Evolutionary conservation across 164 flowering plant species (phyloP), one percentile per base, ranked within the genome.

Genomic region (Umbellularia californica): DNA sequence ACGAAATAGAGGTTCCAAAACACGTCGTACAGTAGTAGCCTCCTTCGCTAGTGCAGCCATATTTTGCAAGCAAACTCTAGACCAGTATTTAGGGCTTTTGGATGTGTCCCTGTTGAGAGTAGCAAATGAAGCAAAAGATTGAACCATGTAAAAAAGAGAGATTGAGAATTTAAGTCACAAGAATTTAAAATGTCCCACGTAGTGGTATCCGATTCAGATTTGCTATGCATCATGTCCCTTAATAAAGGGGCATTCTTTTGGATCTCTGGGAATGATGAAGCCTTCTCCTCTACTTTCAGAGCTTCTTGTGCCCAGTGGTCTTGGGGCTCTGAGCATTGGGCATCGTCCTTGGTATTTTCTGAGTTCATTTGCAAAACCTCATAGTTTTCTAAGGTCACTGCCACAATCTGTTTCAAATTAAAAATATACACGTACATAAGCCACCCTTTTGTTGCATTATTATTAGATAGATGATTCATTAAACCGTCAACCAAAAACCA

Each of bases 1-100:
- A 58, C 86, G 88, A 71, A 91, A 89, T 73, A 92, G 83, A 19
- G 98, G 96, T 71, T 92, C 98, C 72, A 94, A 85, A 60, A 94
- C 88, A 65, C 96, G 97, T 3, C 98, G 87, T 58, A 91, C 82
- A 19, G 94, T 90, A 55, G 96, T 87, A 74, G 89, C 91, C 82
- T 90, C 97, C 78, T 87, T 91, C 1, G 96, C 88, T 74, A 92
- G 76, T 73, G 77, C 78, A 69, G 90, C 91, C 84, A 91, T 90
- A 81, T 92, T 92, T 64, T 78, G 81, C 84, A 94, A 81, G 83
- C 96, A 92, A 84, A 89, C 86, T 78, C 84, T 85, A 13, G 98
- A 88, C 98, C 98, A 94, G 81, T 89, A 90, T 62, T 81, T 78
- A 19, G 98, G 96, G 78, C 79, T 83, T 77, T 84, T 87, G 25